These are phyloP conservation scores for Candida pini DNA, from an alignment of 805 yeast genomes.

Conservation along the genomic window DNA sequence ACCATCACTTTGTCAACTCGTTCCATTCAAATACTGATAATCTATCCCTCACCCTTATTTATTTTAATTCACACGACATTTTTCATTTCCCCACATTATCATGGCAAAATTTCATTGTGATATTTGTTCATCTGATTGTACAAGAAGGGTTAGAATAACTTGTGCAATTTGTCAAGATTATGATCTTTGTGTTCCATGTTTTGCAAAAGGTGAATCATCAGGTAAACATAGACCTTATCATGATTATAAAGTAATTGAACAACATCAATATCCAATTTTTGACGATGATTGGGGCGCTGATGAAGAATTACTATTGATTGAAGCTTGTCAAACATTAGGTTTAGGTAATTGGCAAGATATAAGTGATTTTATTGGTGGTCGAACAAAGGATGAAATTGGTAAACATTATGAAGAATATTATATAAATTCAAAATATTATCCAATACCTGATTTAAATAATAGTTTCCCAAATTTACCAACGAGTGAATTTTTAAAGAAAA, in stretches of 20 bases:
- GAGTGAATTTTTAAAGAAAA: slow-evolving; percentile 57
- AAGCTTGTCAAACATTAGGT: slow-evolving; percentile 89
- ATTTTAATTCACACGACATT: not conserved
- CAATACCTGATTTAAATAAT: slow-evolving; percentile 80
- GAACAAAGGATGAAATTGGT: slow-evolving; percentile 88
- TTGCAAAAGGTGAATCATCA: slow-evolving; percentile 73
- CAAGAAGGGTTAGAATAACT: slow-evolving; percentile 80
- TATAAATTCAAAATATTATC: slow-evolving; percentile 66
- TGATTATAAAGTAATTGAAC: slow-evolving; percentile 87
- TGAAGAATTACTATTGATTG: slow-evolving; percentile 82
- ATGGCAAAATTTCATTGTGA: slow-evolving; percentile 79
- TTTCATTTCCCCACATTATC: not conserved
- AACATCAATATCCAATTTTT: slow-evolving; percentile 90
- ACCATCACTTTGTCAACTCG: too few relatives aligned
- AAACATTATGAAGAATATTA: slow-evolving; percentile 74
- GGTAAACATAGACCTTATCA: slow-evolving; percentile 93
- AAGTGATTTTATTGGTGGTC: slow-evolving; percentile 91
- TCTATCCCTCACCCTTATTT: too few relatives aligned
- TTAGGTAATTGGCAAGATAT: slow-evolving; percentile 97
- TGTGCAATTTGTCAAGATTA: slow-evolving; percentile 94
- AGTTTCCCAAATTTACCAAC: slow-evolving; percentile 61
- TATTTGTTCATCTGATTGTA: slow-evolving; percentile 93
- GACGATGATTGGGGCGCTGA: slow-evolving; percentile 97
- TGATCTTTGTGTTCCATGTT: slow-evolving; percentile 97
- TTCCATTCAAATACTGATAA: too few relatives aligned